Evolutionary conservation across 2,329 filamentous ascomycete species (phyloP).

Genomic region (Talaromyces albobiverticillius): DNA sequence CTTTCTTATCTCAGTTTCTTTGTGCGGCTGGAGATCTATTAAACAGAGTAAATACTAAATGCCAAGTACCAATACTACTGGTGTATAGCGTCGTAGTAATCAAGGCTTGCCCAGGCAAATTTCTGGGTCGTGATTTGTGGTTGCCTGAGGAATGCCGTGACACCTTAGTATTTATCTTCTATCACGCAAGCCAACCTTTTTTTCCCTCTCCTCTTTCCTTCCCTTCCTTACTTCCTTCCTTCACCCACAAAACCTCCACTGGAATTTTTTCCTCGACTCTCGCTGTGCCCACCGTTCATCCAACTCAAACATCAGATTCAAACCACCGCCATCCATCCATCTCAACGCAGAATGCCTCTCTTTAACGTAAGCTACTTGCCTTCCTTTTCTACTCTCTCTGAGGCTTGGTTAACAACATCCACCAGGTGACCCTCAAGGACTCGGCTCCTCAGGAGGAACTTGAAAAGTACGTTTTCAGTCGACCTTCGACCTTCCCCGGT

Average conservation of each 20-base stretch:
- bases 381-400: neutral
- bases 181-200: conserved; percentile 2
- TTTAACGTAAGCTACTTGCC: conserved; percentile 3
- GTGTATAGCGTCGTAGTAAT: no score
- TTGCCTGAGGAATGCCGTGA: conserved; percentile 6
- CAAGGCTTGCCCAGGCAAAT: no score
- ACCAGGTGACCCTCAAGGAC: conserved; percentile 75
- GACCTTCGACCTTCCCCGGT: neutral
- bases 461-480: conserved; percentile 50
- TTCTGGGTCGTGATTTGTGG: conserved; percentile 9
- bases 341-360: conserved; percentile 1
- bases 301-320: neutral
- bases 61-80: no score
- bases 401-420: conserved; percentile 4
- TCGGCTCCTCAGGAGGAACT: conserved; percentile 66
- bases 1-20: no score
- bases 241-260: neutral
- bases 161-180: neutral
- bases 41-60: no score
- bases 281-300: neutral
- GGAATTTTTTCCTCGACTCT: neutral
- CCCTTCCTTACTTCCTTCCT: neutral
- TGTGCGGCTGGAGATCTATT: no score
- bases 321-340: neutral
- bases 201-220: neutral